Evolutionary conservation across 495 filamentous ascomycete species (phyloP).

Genomic region (Neurospora sp.): DNA sequence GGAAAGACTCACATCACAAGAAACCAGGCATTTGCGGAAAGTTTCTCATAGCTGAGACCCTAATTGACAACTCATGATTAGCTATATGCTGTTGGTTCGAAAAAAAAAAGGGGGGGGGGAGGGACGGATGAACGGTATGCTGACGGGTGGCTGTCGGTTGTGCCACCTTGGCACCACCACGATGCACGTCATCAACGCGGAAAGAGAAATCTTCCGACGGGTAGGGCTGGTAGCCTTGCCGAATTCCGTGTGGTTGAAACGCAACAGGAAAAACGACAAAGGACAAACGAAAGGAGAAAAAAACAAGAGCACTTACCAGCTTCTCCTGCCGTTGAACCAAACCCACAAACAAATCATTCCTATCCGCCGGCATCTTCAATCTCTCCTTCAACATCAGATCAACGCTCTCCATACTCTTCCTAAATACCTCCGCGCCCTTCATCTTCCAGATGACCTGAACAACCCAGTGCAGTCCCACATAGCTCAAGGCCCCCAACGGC

Average conservation of each 20-base stretch:
- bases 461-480: slow-evolving; percentile 10
- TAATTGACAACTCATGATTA: background rate
- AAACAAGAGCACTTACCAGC: slow-evolving; percentile 3
- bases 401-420: slow-evolving; percentile 9
- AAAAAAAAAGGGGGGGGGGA: background rate
- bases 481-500: slow-evolving; percentile 16
- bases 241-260: background rate
- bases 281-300: background rate
- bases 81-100: background rate
- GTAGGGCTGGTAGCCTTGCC: background rate
- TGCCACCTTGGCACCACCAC: background rate
- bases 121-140: background rate
- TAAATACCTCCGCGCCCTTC: background rate
- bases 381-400: slow-evolving; percentile 17
- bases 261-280: background rate
- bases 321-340: slow-evolving; percentile 24
- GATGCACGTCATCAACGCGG: background rate
- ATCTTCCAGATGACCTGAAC: background rate
- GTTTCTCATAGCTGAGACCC: background rate
- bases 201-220: background rate
- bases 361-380: slow-evolving; percentile 16
- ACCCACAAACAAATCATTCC: slow-evolving; percentile 31
- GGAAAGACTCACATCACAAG: background rate
- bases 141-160: background rate
- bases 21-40: slow-evolving; percentile 7